Conservation (phyloP, 2,329 filamentous ascomycete genomes). For the Didymella arachidicola region DNA sequence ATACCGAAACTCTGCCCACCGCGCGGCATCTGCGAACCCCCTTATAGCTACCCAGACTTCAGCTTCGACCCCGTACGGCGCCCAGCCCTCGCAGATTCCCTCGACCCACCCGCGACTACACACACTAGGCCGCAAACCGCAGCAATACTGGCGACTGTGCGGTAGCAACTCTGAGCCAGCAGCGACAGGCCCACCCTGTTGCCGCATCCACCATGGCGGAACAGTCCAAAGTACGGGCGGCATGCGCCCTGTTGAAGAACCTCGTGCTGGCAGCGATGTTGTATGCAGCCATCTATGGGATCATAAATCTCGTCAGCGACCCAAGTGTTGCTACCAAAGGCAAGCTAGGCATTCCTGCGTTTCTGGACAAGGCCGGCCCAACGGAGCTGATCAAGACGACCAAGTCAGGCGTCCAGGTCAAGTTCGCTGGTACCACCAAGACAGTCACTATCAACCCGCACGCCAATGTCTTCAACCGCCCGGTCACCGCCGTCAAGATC, state of each 20-base stretch:
- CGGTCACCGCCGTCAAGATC: conserved; percentile 58
- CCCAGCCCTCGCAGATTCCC: conserved; percentile 4
- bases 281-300: conserved; percentile 53
- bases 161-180: conserved; percentile 17
- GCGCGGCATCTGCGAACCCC: conserved; percentile 7
- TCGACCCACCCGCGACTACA: conserved; percentile 1
- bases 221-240: conserved; percentile 39
- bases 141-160: conserved; percentile 20
- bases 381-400: conserved; percentile 53
- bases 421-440: conserved; percentile 53
- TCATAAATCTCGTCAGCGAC: conserved; percentile 53
- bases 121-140: not conserved
- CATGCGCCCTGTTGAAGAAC: conserved; percentile 54
- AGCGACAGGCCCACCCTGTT: conserved; percentile 31
- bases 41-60: conserved; percentile 7
- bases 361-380: conserved; percentile 52
- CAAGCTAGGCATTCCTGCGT: conserved; percentile 53
- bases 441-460: conserved; percentile 59
- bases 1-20: not conserved
- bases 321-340: conserved; percentile 51
- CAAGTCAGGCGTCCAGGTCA: conserved; percentile 52
- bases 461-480: conserved; percentile 63
- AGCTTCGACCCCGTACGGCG: not conserved
- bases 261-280: conserved; percentile 53
- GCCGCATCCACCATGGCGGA: conserved; percentile 45